Conservation (phyloP, 2,329 filamentous ascomycete species). For the Alternaria gansuensis region DNA sequence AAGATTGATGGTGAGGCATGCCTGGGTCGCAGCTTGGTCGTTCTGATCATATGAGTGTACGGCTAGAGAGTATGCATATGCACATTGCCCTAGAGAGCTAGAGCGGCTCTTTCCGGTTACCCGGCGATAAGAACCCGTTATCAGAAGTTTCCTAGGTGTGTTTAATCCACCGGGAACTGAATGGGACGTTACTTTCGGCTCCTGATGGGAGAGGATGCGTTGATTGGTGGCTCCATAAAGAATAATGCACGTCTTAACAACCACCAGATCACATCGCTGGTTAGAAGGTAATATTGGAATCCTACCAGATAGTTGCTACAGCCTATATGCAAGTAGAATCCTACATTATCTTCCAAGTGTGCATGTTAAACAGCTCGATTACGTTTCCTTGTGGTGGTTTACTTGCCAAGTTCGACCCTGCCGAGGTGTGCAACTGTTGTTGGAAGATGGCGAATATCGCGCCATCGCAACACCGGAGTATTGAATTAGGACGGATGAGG, state of each 20-base stretch:
- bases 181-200: not conserved
- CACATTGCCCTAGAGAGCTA: not conserved
- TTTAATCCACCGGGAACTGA: not conserved
- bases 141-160: not conserved
- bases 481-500: conserved; percentile 3
- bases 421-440: not conserved
- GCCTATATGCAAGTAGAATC: not conserved
- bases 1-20: not conserved
- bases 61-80: no score
- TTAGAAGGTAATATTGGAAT: not conserved
- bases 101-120: not conserved
- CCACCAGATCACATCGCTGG: not conserved
- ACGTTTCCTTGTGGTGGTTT: not conserved
- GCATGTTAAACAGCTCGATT: not conserved
- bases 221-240: not conserved
- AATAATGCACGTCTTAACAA: no score
- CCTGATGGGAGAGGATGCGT: not conserved
- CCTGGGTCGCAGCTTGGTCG: not conserved
- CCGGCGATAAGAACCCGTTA: not conserved
- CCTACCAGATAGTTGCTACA: not conserved
- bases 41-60: no score
- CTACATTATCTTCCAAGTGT: not conserved
- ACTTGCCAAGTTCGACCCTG: not conserved
- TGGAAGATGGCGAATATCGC: not conserved
- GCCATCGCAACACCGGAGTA: not conserved